Percentiles rank a stretch among this genome's conserved stretches.
Conservation (phyloP, 1,284 basidiomycete genomes). For the Leccinum subfulvum region DNA sequence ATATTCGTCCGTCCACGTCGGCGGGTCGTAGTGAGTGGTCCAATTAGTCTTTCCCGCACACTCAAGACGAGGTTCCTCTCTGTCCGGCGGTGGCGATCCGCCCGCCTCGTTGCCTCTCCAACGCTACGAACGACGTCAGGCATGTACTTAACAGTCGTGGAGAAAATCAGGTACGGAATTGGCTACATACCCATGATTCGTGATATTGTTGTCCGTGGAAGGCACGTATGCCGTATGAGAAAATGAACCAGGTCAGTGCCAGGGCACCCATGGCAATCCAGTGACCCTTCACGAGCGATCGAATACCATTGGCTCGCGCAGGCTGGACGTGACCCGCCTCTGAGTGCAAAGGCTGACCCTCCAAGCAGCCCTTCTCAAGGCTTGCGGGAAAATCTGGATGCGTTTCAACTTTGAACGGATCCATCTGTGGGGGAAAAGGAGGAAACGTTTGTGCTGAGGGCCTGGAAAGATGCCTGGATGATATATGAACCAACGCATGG, state of each 20-base stretch:
- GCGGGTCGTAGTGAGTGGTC: slow-evolving; percentile 27
- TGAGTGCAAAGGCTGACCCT: background rate
- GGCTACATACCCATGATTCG: slow-evolving; percentile 15
- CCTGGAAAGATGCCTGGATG: too few relatives aligned
- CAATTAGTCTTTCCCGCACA: slow-evolving; percentile 27
- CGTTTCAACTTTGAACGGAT: slow-evolving; percentile 10
- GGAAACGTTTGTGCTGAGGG: background rate
- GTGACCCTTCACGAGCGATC: slow-evolving; percentile 11
- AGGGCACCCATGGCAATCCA: slow-evolving; percentile 8
- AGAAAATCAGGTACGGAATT: background rate
- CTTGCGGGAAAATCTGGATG: slow-evolving; percentile 6
- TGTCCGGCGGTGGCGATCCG: slow-evolving; percentile 1
- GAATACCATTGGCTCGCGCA: background rate
- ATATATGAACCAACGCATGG: slow-evolving; percentile 4
- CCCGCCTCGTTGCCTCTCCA: background rate
- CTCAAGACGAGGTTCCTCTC: background rate
- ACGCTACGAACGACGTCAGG: slow-evolving; percentile 8
- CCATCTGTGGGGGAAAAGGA: slow-evolving; percentile 16
- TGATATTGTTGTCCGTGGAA: slow-evolving; percentile 2
- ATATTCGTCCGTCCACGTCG: slow-evolving; percentile 20
- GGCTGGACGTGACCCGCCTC: background rate
- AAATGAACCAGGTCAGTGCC: slow-evolving; percentile 17
- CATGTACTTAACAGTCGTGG: background rate
- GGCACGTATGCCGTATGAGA: slow-evolving; percentile 8
- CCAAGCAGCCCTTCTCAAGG: slow-evolving; percentile 24